Base-by-base conservation (phyloP, 2,329 filamentous ascomycete genomes). In the Calonectria pseudoreteaudii region DNA sequence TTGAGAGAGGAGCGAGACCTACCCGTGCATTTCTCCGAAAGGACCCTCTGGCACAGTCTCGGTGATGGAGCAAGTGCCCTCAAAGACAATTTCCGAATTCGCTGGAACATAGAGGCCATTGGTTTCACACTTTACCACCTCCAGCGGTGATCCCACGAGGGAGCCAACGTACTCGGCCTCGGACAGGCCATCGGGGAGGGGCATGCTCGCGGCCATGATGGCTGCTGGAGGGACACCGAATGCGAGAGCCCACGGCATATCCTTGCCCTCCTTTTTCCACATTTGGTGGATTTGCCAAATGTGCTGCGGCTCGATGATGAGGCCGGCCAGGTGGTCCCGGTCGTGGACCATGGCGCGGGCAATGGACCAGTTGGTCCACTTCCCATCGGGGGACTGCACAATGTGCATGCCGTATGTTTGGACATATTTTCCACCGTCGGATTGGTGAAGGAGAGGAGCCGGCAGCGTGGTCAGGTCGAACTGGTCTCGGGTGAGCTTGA, bases 391-490 rank as follows among this genome's bases (percentile, higher is more conserved):
- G 0, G 85, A 83, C 73, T 86, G 85, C 0, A 89, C 80, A 11
- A 89, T 80, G 50, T 89, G 85, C 83, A 90, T 88, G 2, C 88
- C 88, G 50, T 86, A 88, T 0, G 88, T 90, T 71, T 89, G 87
- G 13, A 90, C 78, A 68, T 89, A 90, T 66, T 86, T 88, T 0
- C 88, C 88, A 0, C 88, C 88, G 65, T 90, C 88, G 0, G 80
- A 75, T 70, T 86, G 74, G 75, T 90, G 86, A 0, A 89, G 77
- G 8, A 84, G 56, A 0, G 88, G 88, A 0, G 82, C 82, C 0
- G 88, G 87, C 0, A 89, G 81, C 28, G 77, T 79, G 0, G 80
- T 85, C 0, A 90, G 82, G 28, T 78, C 75, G 34, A 78, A 78
- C 16, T 78, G 69, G 26, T 74, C 68, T 0, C 65, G 56, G 2